A percentile compares a stretch with the other conserved stretches of the same genome.
phyloP scores from a whole-genome alignment of 2,329 filamentous ascomycete genomes.

The Taxawa tesnikishii region DNA sequence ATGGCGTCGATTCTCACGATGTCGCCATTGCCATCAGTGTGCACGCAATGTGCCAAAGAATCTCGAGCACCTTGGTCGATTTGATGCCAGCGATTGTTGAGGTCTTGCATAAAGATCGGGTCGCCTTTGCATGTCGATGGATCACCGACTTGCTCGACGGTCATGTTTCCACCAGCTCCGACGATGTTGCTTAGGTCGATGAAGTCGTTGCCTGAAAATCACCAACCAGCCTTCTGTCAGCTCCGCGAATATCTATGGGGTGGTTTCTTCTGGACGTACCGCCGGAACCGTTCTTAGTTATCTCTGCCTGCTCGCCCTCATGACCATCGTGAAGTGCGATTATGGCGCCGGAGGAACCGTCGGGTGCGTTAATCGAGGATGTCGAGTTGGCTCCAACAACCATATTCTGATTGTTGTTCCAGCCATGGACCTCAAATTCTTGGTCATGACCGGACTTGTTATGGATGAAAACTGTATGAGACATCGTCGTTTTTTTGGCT shows the following conservation, averaged over 20 bases:
- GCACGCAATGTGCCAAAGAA: constrained; percentile 20
- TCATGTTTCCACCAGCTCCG: constrained; percentile 29
- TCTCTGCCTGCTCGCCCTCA: constrained; percentile 28
- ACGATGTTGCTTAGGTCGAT: constrained; percentile 24
- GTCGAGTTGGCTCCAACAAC: constrained; percentile 17
- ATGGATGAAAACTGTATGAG: constrained; percentile 17
- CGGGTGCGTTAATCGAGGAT: too few relatives aligned
- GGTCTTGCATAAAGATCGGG: constrained; percentile 27
- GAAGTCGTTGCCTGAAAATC: constrained; percentile 23
- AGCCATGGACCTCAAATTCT: constrained; percentile 25
- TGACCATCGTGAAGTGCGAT: constrained; percentile 26
- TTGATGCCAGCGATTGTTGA: constrained; percentile 22
- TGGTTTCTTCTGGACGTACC: too few relatives aligned
- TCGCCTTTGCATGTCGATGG: constrained; percentile 24
- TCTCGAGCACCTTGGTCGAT: constrained; percentile 20
- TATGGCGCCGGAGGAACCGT: constrained; percentile 25
- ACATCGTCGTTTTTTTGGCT: too few relatives aligned
- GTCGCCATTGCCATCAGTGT: constrained; percentile 7
- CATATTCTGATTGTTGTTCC: constrained; percentile 23
- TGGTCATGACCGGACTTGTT: constrained; percentile 25
- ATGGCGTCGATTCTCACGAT: constrained; percentile 22
- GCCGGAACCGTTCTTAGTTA: constrained; percentile 24
- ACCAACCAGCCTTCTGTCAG: too few relatives aligned
- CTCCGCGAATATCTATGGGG: too few relatives aligned
- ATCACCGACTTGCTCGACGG: constrained; percentile 25